phyloP scores from a whole-genome alignment of 345 rosid genomes.

The Hibiscus tridactylites region DNA sequence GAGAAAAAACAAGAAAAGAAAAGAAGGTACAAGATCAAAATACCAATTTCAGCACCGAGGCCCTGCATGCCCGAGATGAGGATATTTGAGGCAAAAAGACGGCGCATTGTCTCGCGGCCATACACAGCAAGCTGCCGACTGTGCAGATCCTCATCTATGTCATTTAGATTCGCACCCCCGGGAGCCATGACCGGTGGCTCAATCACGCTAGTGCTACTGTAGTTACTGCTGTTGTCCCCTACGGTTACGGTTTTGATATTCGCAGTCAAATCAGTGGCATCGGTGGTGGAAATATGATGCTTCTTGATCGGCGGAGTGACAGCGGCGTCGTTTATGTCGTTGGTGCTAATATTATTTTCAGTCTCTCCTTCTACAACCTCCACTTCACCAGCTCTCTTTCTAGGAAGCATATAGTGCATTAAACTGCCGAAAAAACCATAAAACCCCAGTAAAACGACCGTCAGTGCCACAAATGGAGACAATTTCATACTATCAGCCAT shows the following conservation, averaged over 20 bases:
- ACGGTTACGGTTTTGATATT: slow-evolving; percentile 15
- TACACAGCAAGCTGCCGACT: slow-evolving; percentile 98
- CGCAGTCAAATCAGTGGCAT: slow-evolving; percentile 20
- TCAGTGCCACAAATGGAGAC: slow-evolving; percentile 13
- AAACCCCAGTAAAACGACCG: slow-evolving; percentile 25
- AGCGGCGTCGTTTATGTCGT: slow-evolving; percentile 3
- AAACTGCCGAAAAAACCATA: slow-evolving; percentile 46
- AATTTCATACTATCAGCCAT: not conserved
- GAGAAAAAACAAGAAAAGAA: no score
- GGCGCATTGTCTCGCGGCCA: slow-evolving; percentile 95
- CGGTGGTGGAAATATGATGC: slow-evolving; percentile 30
- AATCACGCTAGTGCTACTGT: slow-evolving; percentile 11
- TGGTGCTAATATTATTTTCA: slow-evolving; percentile 20
- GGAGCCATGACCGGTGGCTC: slow-evolving; percentile 50
- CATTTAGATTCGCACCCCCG: slow-evolving; percentile 52
- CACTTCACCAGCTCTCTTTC: slow-evolving; percentile 74
- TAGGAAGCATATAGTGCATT: slow-evolving; percentile 94
- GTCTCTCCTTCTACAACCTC: slow-evolving; percentile 36
- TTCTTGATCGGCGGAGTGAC: slow-evolving; percentile 44
- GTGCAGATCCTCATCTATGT: slow-evolving; percentile 96
- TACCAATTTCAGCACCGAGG: slow-evolving; percentile 96
- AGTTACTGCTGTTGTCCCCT: slow-evolving; percentile 14
- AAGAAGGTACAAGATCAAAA: not conserved
- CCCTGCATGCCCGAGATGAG: slow-evolving; percentile 94
- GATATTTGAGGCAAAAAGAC: slow-evolving; percentile 79